Evolutionary conservation across 2,329 filamentous ascomycete species (phyloP).

Genomic region (Aspergillus vadensis): DNA sequence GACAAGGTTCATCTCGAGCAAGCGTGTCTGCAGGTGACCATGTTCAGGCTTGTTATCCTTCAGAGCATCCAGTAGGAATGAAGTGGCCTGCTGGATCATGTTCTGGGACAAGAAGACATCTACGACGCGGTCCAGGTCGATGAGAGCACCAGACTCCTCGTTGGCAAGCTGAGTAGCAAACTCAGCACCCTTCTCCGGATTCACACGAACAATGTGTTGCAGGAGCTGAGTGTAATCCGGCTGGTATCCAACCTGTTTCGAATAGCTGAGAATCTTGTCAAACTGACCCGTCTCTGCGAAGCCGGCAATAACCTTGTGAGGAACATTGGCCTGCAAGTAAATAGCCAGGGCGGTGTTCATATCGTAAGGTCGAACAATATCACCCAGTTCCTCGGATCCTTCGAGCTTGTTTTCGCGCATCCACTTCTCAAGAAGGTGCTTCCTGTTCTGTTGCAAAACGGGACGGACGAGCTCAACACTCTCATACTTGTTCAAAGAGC

Average conservation of each 20-base stretch:
- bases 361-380: conserved; percentile 88
- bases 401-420: conserved; percentile 93
- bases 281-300: conserved; percentile 96
- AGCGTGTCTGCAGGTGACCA: conserved; percentile 85
- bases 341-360: conserved; percentile 83
- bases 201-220: conserved; percentile 87
- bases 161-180: conserved; percentile 93
- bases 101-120: conserved; percentile 98
- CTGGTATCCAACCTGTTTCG: conserved; percentile 79
- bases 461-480: conserved; percentile 91
- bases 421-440: conserved; percentile 98
- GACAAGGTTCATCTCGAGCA: conserved; percentile 96
- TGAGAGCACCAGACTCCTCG: conserved; percentile 79
- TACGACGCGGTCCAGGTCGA: conserved; percentile 91
- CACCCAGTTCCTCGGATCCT: conserved; percentile 93
- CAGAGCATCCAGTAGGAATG: conserved; percentile 94
- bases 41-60: conserved; percentile 96
- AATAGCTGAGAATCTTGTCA: conserved; percentile 93
- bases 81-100: conserved; percentile 96
- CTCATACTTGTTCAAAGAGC: conserved; percentile 86
- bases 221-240: conserved; percentile 94
- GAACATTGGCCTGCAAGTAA: conserved; percentile 86
- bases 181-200: conserved; percentile 90
- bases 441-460: conserved; percentile 88
- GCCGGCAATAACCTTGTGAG: conserved; percentile 91